Percentiles rank a stretch among this genome's conserved stretches.
These are phyloP conservation scores for Phytophthora chlamydospora DNA, from an alignment of 352 stramenopile species.

Conservation along the genomic window DNA sequence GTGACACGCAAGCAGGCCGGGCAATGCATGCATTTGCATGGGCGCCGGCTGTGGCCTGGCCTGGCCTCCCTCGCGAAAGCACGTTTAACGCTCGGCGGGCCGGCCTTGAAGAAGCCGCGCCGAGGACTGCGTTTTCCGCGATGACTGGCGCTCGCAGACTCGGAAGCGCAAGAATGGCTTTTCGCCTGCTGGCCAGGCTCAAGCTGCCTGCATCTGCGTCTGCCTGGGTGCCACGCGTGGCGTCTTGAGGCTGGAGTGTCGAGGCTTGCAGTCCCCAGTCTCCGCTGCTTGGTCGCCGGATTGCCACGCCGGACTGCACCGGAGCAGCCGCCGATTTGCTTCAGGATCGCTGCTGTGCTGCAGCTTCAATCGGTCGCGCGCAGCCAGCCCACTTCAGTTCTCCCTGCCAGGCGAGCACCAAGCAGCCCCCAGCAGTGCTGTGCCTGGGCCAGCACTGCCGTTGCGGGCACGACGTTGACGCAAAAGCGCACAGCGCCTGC, in stretches of 20 bases:
- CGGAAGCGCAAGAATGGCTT: slow-evolving; percentile 32
- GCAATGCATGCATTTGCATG: slow-evolving; percentile 2
- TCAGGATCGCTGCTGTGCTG: slow-evolving; percentile 17
- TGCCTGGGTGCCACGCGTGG: slow-evolving; percentile 13
- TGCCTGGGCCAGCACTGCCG: no score
- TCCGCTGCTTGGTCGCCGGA: slow-evolving; percentile 17
- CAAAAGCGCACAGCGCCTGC: slow-evolving; percentile 19
- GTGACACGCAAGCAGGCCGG: slow-evolving; percentile 31
- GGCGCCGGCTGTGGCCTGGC: slow-evolving; percentile 5
- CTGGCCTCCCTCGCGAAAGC: slow-evolving; percentile 11
- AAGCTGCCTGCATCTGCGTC: no score
- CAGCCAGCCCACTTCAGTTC: slow-evolving; percentile 21
- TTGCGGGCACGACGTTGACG: slow-evolving; percentile 7
- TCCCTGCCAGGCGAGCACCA: slow-evolving; percentile 12
- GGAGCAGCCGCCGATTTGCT: slow-evolving; percentile 24
- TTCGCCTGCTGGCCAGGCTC: no score
- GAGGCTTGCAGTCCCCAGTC: slow-evolving; percentile 7
- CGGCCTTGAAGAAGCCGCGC: slow-evolving; percentile 14
- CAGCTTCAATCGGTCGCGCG: slow-evolving; percentile 7
- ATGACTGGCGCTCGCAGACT: slow-evolving; percentile 24
- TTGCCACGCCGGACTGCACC: slow-evolving; percentile 6
- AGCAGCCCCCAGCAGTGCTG: no score
- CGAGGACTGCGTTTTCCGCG: slow-evolving; percentile 33
- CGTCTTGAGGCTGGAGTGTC: slow-evolving; percentile 1
- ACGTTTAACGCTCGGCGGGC: slow-evolving; percentile 19